Percentiles rank a stretch among this genome's conserved stretches.
These are phyloP conservation scores for Rutstroemia sydowiana DNA, from an alignment of 2,329 filamentous ascomycete species.

Conservation along the genomic window DNA sequence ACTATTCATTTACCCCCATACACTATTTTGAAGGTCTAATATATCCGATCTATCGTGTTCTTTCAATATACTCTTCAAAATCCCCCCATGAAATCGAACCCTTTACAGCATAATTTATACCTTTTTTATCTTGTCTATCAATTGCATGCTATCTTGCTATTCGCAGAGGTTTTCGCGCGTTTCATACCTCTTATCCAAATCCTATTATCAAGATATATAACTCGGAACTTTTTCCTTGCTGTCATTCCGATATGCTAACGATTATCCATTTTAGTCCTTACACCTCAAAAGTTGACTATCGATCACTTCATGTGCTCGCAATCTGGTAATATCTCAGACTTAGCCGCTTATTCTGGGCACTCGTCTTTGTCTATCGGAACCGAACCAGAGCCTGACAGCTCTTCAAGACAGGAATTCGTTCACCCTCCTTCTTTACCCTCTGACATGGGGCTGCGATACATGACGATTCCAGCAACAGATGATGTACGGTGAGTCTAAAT, in stretches of 20 bases:
- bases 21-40: too few relatives aligned
- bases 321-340: conserved; percentile 31
- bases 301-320: conserved; percentile 32
- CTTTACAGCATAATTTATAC: not conserved
- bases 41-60: not conserved
- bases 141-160: not conserved
- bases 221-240: not conserved
- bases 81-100: not conserved
- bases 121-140: not conserved
- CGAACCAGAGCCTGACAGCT: conserved; percentile 30
- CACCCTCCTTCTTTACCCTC: conserved; percentile 23
- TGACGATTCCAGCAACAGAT: conserved; percentile 28
- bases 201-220: not conserved
- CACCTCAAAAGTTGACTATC: conserved; percentile 20
- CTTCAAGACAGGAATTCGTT: conserved; percentile 28
- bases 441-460: conserved; percentile 31
- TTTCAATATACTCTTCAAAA: not conserved
- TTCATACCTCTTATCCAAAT: conserved; percentile 1
- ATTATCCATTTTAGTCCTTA: conserved; percentile 20
- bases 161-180: not conserved
- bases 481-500: conserved; percentile 30
- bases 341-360: conserved; percentile 27
- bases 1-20: not conserved
- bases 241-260: conserved; percentile 16
- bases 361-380: conserved; percentile 28